These are phyloP conservation scores for Sugiyamaella americana DNA, from an alignment of 805 yeast genomes.

Conservation along the genomic window DNA sequence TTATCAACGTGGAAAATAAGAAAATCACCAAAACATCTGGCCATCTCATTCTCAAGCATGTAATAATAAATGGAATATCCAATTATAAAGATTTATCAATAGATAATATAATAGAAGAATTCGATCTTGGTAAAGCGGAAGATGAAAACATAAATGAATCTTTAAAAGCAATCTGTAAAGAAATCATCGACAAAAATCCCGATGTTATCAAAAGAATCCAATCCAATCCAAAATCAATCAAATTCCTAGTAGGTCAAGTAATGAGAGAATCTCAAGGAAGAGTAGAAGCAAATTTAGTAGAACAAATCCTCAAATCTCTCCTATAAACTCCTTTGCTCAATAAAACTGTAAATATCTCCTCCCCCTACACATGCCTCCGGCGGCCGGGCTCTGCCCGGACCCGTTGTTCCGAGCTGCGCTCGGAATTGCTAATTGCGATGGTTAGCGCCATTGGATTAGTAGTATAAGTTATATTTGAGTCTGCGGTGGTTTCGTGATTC, in stretches of 20 bases:
- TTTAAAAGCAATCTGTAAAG: conserved; percentile 41
- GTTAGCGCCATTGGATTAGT: too few relatives aligned
- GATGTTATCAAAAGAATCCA: conserved; percentile 52
- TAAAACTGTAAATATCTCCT: neutral
- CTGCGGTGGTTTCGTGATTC: neutral
- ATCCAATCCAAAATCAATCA: conserved; percentile 56
- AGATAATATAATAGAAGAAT: conserved; percentile 44
- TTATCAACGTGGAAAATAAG: conserved; percentile 42
- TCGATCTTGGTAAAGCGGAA: conserved; percentile 36
- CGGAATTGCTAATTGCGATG: too few relatives aligned
- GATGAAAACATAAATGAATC: conserved; percentile 29
- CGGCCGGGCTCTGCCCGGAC: neutral
- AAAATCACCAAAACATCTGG: conserved; percentile 64
- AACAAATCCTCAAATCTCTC: conserved; percentile 5
- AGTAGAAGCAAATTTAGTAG: conserved; percentile 32
- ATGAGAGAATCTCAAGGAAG: conserved; percentile 74
- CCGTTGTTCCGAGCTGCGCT: neutral
- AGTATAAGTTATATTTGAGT: too few relatives aligned
- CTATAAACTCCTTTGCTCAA: too few relatives aligned
- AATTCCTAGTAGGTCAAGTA: conserved; percentile 75
- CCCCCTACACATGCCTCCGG: neutral
- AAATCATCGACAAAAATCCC: conserved; percentile 41
- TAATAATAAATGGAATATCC: conserved; percentile 46
- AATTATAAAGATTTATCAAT: conserved; percentile 30
- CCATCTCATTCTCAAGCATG: conserved; percentile 54